A percentile compares a stretch with the other conserved stretches of the same genome.
Evolutionary conservation across 345 rosid genomes (phyloP).

Genomic region (Acer saccharum): DNA sequence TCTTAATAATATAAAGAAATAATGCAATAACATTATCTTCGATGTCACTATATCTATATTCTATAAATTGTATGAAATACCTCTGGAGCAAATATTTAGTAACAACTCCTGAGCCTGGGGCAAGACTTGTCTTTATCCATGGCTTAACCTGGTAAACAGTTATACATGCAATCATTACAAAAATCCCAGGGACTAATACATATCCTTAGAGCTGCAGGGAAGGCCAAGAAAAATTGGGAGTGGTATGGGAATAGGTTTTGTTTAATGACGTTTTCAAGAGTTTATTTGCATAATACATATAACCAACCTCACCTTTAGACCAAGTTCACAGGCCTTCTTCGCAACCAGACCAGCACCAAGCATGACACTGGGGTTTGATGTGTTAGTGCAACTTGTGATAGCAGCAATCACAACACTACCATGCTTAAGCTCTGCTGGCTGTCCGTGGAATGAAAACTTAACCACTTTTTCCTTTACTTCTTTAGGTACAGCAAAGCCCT

Average conservation of each 20-base stretch:
- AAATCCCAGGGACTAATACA: background rate
- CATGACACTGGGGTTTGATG: constrained; percentile 99
- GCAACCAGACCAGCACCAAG: constrained; percentile 99
- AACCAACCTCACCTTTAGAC: constrained; percentile 62
- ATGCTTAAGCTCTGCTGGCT: constrained; percentile 90
- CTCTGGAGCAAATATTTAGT: constrained; percentile 85
- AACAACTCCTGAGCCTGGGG: constrained; percentile 99
- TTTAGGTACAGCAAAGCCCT: constrained; percentile 97
- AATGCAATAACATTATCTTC: background rate
- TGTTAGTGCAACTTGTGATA: constrained; percentile 97
- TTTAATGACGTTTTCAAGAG: background rate
- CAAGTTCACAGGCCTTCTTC: constrained; percentile 91
- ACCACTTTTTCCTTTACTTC: constrained; percentile 75
- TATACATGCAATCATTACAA: constrained; percentile 15
- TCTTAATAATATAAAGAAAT: background rate
- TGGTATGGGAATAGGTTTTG: background rate
- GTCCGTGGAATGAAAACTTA: constrained; percentile 80
- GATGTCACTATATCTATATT: background rate
- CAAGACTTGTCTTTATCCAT: constrained; percentile 99
- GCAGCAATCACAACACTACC: constrained; percentile 99
- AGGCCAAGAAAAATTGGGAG: background rate
- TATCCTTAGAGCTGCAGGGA: constrained; percentile 4
- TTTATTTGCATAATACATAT: background rate
- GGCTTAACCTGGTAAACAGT: constrained; percentile 75
- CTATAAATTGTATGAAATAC: constrained; percentile 31